A percentile compares a stretch with the other conserved stretches of the same genome.
Evolutionary conservation across 1,284 basidiomycete species (phyloP).

Genomic region (Ustilago bromivora): DNA sequence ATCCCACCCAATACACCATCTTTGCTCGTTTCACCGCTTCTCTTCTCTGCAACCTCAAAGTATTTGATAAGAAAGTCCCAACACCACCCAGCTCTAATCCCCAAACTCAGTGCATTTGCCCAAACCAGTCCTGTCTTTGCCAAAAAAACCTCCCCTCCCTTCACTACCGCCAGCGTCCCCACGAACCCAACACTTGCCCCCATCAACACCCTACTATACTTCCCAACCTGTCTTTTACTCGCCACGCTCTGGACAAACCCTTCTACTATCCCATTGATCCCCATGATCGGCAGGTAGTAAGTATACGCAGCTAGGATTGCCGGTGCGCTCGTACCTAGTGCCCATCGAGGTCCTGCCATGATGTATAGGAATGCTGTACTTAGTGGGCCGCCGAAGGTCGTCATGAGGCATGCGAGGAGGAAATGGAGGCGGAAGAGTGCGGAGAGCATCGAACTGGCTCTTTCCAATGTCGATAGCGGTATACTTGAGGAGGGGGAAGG

Average conservation of each 20-base stretch:
- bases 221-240: slow-evolving; percentile 25
- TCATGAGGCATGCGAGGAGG: slow-evolving; percentile 48
- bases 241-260: slow-evolving; percentile 64
- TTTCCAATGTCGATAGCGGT: background rate
- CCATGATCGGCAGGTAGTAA: slow-evolving; percentile 65
- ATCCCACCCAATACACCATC: background rate
- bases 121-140: slow-evolving; percentile 40
- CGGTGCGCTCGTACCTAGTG: slow-evolving; percentile 51
- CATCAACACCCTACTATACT: slow-evolving; percentile 57
- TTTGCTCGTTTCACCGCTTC: background rate
- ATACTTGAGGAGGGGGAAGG: background rate
- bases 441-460: slow-evolving; percentile 28
- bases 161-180: slow-evolving; percentile 17
- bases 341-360: slow-evolving; percentile 64
- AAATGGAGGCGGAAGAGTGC: slow-evolving; percentile 53
- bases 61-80: slow-evolving; percentile 35
- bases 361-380: slow-evolving; percentile 52
- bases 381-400: slow-evolving; percentile 58
- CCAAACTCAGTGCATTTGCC: slow-evolving; percentile 42
- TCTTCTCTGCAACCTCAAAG: slow-evolving; percentile 11
- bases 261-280: slow-evolving; percentile 65
- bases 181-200: slow-evolving; percentile 53
- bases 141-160: background rate
- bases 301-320: slow-evolving; percentile 60
- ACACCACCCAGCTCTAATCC: slow-evolving; percentile 39